A percentile compares a stretch with the other conserved stretches of the same genome.
phyloP scores from a whole-genome alignment of 257 asterid species.

The Catharanthus roseus region DNA sequence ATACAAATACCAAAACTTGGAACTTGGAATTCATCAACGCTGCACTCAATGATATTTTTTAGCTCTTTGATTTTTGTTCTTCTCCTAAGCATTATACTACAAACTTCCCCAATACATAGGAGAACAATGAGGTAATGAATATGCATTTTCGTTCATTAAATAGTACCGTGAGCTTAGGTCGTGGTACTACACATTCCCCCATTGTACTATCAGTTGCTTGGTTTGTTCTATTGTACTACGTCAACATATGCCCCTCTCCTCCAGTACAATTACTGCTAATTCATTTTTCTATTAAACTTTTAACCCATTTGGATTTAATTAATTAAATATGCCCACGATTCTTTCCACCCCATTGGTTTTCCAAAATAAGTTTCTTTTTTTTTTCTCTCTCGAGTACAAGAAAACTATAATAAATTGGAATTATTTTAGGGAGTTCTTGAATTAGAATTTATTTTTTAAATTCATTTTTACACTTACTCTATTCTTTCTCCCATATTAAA shows the following conservation, averaged over 20 bases:
- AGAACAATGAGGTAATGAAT: background rate
- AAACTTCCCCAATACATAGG: background rate
- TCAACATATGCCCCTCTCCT: background rate
- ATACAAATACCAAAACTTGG: background rate
- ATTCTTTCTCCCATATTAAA: too few relatives aligned
- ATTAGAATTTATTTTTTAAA: too few relatives aligned
- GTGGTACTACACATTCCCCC: background rate
- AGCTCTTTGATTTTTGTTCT: constrained; percentile 18
- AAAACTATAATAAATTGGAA: too few relatives aligned
- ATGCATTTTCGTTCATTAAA: background rate
- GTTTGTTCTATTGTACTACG: background rate
- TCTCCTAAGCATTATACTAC: background rate
- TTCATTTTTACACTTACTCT: too few relatives aligned
- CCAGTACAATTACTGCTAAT: background rate
- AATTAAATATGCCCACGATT: background rate
- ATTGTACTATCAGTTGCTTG: constrained; percentile 15
- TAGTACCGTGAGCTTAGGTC: background rate
- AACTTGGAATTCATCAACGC: constrained; percentile 50
- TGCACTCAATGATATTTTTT: constrained; percentile 76
- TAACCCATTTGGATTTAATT: background rate
- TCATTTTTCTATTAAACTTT: background rate
- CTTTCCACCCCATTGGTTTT: background rate
- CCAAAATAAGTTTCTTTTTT: too few relatives aligned
- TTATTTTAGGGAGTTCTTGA: too few relatives aligned
- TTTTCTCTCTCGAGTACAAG: too few relatives aligned